Base-by-base conservation (phyloP, 75 land plant species). In the Sequoiadendron giganteum region DNA sequence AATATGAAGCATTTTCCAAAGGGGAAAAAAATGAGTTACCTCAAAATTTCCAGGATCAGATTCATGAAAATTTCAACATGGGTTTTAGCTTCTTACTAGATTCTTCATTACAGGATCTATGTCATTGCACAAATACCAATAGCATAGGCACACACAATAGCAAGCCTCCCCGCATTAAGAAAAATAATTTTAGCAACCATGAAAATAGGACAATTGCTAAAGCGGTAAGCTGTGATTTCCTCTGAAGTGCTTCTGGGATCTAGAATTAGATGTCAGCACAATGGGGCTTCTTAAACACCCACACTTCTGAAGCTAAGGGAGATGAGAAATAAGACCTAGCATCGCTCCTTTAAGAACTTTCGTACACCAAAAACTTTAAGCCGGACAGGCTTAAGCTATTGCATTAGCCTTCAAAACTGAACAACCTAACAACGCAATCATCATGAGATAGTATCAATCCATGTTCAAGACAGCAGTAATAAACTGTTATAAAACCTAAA, bases 221-320 rank as follows among this genome's bases (percentile, higher is more conserved):
- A 82, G 52, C 48, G 5, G 6, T 45, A 82, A 82, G 34, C 84
- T n/a, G 11, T 45, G 49, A 82, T 82, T 82, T 82, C 30, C 84
- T 47, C 32, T n/a, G 32, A 18, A 82, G 84, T 47, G 83, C 21
- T 40, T 42, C 83, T 80, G n/a, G 39, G 83, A 42, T 80, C 10
- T 18, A 42, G 47, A 39, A 79, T 7, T 39, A 11, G 0, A 79
- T 40, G 82, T 79, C 42, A 79, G 21, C 47, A 40, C 28, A 15
- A 79, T 42, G 43, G 70, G 43, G 43, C 14, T 82, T 16, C 34
- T n/a, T 25, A n/a, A 82, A 82, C 42, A 45, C 84, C 84, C 48
- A 82, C 48, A 82, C 30, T 82, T 82, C 15, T 82, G 34, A 82
- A 47, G 84, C 52, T 82, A 45, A 82, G 11, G 84, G 84, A 21